Evolutionary conservation across 768 basidiomycete species (phyloP), one percentile per base, ranked within the genome.

Genomic region (Termitomyces sp.): DNA sequence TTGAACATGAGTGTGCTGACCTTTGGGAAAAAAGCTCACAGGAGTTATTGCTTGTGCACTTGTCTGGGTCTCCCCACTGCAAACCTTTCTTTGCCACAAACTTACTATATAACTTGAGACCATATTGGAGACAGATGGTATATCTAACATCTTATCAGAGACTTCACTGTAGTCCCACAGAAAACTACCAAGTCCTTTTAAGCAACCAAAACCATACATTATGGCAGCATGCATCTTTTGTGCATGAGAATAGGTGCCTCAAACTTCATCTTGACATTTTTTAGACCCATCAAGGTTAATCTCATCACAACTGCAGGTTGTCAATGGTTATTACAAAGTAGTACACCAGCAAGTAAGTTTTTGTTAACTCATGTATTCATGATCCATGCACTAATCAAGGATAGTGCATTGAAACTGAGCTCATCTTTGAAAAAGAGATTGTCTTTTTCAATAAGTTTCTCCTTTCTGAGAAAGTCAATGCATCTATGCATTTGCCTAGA

Each of bases 161-260:
- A 58, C 36, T 44, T 71, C 66, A 36, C 63, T 64, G 24, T 61
- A 48, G 30, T 72, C 67, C 74, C 74, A 76, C 6, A 55, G 60
- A n/a, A 67, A 42, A 6, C 58, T 61, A 12, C 73, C 66, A 3
- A 71, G 60, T 0, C 68, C 65, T 33, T 58, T 55, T 6, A 68
- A 47, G 14, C 57, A 50, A 18, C 63, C 62, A 59, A 69, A 71
- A 10, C 47, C 64, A 61, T 67, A 67, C 0, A 64, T 67, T 46
- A 61, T 59, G 20, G 68, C 63, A 5, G 73, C 74, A 1, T 70
- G 53, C 67, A 76, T 72, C 48, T 75, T 75, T 55, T 75, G 74
- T 0, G 74, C 73, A 68, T 75, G 69, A 3, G 62, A 52, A 45
- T 70, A 75, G 8, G 69, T 64, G 16, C 48, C 60, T 2, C 62